Percentiles rank a stretch among this genome's conserved stretches.
These are phyloP conservation scores for Lodderomyces orthopsilosis DNA, from an alignment of 1,139 yeast species.

Conservation along the genomic window DNA sequence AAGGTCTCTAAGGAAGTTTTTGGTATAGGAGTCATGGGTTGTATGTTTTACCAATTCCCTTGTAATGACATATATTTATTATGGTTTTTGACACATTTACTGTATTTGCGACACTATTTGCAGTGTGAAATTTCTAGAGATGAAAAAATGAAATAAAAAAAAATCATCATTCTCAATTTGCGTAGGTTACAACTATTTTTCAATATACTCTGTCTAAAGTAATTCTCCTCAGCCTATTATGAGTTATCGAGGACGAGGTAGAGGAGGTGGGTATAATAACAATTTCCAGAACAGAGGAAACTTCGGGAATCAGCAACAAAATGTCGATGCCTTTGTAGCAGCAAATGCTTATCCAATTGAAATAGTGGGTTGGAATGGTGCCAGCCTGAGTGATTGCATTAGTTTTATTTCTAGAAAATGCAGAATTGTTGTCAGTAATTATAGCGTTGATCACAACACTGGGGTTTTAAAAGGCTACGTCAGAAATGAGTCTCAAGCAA, in stretches of 20 bases:
- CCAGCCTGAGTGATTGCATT: constrained; percentile 64
- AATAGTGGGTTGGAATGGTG: constrained; percentile 81
- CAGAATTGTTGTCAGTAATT: constrained; percentile 51
- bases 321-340: constrained; percentile 30
- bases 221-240: constrained; percentile 16
- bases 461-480: constrained; percentile 62
- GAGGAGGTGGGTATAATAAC: constrained; percentile 41
- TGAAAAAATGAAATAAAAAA: background rate
- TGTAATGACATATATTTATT: background rate
- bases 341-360: constrained; percentile 51
- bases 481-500: constrained; percentile 52
- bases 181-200: too few species aligned
- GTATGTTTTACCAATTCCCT: too few species aligned
- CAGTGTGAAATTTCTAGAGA: background rate
- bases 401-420: constrained; percentile 70
- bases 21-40: too few species aligned
- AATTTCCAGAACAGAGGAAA: constrained; percentile 15
- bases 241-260: constrained; percentile 39
- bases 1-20: background rate
- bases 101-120: background rate
- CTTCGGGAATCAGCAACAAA: constrained; percentile 18
- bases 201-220: too few species aligned
- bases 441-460: constrained; percentile 36
- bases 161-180: too few species aligned
- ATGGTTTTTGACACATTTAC: background rate